These are phyloP conservation scores for Venturia nashicola DNA, from an alignment of 2,329 filamentous ascomycete species.

Conservation along the genomic window DNA sequence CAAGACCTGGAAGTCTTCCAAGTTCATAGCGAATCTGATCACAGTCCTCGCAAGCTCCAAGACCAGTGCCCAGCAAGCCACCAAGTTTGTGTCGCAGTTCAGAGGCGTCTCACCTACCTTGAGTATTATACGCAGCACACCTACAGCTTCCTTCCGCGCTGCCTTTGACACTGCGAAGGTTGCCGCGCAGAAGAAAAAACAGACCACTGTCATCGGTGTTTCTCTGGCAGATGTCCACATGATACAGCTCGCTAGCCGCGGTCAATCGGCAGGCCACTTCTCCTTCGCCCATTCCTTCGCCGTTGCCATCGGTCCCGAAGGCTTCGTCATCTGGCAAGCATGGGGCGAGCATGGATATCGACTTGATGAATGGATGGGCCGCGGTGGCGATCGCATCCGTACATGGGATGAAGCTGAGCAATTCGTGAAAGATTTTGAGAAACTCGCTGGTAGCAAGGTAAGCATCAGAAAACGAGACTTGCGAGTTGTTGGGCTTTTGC, in stretches of 20 bases:
- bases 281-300: neutral
- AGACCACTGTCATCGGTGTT: conserved; percentile 2
- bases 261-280: neutral
- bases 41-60: neutral
- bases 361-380: neutral
- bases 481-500: neutral
- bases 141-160: neutral
- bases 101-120: neutral
- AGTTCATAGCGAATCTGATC: neutral
- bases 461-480: neutral
- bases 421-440: conserved; percentile 2
- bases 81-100: neutral
- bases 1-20: neutral
- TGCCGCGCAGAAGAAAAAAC: neutral
- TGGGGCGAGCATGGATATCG: neutral
- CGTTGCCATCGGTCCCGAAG: neutral
- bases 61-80: neutral
- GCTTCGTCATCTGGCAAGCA: neutral
- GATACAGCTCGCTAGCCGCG: neutral
- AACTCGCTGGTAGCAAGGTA: neutral
- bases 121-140: neutral
- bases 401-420: conserved; percentile 4
- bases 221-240: neutral
- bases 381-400: neutral
- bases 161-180: neutral